Evolutionary conservation across 805 yeast genomes (phyloP).

Genomic region (Tetrapisispora nanseiensis): DNA sequence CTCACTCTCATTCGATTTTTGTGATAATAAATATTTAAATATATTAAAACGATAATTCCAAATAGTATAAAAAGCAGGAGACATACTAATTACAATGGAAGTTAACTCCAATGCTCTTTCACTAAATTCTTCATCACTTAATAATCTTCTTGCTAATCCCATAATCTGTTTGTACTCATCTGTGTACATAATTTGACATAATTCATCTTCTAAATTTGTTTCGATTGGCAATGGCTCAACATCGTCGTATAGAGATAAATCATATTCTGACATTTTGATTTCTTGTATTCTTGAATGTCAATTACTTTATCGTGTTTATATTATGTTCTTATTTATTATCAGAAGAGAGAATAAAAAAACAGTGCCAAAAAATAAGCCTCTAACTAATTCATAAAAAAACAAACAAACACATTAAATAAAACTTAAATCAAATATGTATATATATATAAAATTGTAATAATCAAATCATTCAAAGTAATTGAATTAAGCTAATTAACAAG

Average conservation of each 20-base stretch:
- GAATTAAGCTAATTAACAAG: too few species aligned
- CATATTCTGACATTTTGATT: slow-evolving; percentile 4
- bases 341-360: too few species aligned
- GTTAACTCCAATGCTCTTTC: slow-evolving; percentile 66
- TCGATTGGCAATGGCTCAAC: slow-evolving; percentile 35
- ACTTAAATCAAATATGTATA: too few species aligned
- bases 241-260: slow-evolving; percentile 30
- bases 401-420: too few species aligned
- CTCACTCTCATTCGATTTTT: background rate
- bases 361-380: too few species aligned
- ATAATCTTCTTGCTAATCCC: slow-evolving; percentile 51
- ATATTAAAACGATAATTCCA: slow-evolving; percentile 68
- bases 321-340: too few species aligned
- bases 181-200: slow-evolving; percentile 61
- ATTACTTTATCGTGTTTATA: too few species aligned
- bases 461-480: background rate
- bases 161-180: slow-evolving; percentile 57
- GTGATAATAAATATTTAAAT: slow-evolving; percentile 29
- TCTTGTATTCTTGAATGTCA: too few species aligned
- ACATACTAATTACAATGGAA: slow-evolving; percentile 46
- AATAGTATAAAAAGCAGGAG: slow-evolving; percentile 86
- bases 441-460: too few species aligned
- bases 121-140: slow-evolving; percentile 50
- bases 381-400: too few species aligned
- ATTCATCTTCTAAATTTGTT: slow-evolving; percentile 33